Base-by-base conservation (phyloP, 2,329 filamentous ascomycete genomes). In the Diaporthe sp. region DNA sequence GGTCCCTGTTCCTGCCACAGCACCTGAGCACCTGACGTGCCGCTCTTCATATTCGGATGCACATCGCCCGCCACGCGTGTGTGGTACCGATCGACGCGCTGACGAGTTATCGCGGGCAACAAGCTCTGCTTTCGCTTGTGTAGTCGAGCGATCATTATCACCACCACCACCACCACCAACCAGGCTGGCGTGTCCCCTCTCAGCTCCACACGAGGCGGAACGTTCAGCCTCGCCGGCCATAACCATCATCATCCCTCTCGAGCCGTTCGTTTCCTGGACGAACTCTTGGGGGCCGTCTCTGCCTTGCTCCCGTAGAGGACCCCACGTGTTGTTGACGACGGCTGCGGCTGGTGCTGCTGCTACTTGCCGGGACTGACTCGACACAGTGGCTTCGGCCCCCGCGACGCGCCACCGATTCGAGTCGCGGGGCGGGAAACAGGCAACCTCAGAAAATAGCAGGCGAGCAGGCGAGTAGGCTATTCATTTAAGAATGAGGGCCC, bases 1-100 rank as follows among this genome's bases (percentile, higher is more conserved):
- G 8, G 22, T 17, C 64, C 64, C 33, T 38, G 64, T 50, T 35
- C 64, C 64, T 40, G 30, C 64, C 30, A 28, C 7, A 35, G 22
- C 61, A 67, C 42, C 61, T 67, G 45, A 67, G 33, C 64, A 67
- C 45, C 64, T 52, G 64, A 40, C 64, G 35, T 67, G 64, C 42
- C 64, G 64, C 64, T 67, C 64, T 54, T 67, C 64, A 67, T 52
- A 30, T 67, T 38, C 28, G 52, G 30, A 35, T 64, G 58, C 45
- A n/a, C n/a, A 38, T 52, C 45, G 4, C 64, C 61, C 30, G 45
- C 45, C 45, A 38, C 47, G 17, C 13, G 8, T 17, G 33, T 28
- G 28, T 9, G 2, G 28, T 38, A 45, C 13, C 22, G 64, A 67
- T 67, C 64, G 22, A 52, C 61, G 45, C 13, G 45, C 64, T 38